Percentiles rank a stretch among this genome's conserved stretches.
Conservation (phyloP, 1,284 basidiomycete genomes). For the Leccinum insolens region DNA sequence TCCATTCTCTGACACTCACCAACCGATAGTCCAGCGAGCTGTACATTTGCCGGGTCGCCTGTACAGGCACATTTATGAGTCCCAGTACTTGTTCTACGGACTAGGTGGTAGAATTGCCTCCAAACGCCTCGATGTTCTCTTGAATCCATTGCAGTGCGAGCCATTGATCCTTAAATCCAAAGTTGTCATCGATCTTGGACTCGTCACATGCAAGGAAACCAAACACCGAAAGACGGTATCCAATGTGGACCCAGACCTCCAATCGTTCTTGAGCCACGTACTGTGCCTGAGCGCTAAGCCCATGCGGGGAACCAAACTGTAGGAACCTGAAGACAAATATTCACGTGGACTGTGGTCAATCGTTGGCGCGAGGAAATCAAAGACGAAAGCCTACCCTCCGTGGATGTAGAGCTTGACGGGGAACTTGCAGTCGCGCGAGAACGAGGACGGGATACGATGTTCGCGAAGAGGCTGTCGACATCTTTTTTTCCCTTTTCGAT, state of each 20-base stretch:
- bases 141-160: constrained; percentile 31
- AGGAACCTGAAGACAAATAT: constrained; percentile 54
- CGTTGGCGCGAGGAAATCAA: not conserved
- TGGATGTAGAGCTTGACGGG: constrained; percentile 78
- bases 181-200: constrained; percentile 66
- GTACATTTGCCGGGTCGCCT: constrained; percentile 63
- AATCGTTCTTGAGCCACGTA: constrained; percentile 62
- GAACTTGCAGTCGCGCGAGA: constrained; percentile 48
- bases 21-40: constrained; percentile 69
- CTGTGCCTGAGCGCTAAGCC: constrained; percentile 60
- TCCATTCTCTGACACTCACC: constrained; percentile 40
- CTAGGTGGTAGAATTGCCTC: constrained; percentile 44
- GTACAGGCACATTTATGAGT: constrained; percentile 51
- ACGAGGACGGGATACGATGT: constrained; percentile 69
- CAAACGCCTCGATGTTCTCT: constrained; percentile 32
- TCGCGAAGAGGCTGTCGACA: constrained; percentile 60
- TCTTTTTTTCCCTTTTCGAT: not conserved
- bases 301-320: constrained; percentile 78
- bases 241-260: constrained; percentile 75
- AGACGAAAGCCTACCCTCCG: constrained; percentile 52
- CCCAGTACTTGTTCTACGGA: constrained; percentile 36
- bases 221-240: constrained; percentile 72
- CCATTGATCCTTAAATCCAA: constrained; percentile 74
- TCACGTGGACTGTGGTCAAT: not conserved
- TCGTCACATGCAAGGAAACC: constrained; percentile 71